Percentiles rank a stretch among this genome's conserved stretches.
phyloP scores from a whole-genome alignment of 495 filamentous ascomycete species.

The Aspergillus incahuasiensis region DNA sequence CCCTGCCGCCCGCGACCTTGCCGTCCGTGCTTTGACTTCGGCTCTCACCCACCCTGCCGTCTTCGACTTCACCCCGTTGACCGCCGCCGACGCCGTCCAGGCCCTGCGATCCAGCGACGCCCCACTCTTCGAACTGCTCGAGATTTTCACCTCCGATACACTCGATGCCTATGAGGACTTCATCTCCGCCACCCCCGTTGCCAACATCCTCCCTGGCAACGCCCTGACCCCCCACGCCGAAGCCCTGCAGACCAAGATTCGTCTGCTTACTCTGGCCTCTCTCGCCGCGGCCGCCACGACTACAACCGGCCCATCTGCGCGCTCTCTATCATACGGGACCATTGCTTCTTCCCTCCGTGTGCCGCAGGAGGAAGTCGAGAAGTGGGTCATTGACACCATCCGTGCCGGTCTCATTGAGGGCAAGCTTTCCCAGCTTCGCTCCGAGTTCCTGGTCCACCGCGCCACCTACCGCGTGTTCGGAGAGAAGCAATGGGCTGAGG shows the following conservation, averaged over 20 bases:
- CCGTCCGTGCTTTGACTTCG: constrained; percentile 76
- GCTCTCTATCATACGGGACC: constrained; percentile 76
- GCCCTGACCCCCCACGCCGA: constrained; percentile 59
- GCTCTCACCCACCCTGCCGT: constrained; percentile 71
- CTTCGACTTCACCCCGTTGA: constrained; percentile 93
- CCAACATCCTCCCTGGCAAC: constrained; percentile 37
- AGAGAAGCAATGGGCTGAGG: constrained; percentile 96
- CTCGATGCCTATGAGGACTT: constrained; percentile 96
- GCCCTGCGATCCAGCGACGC: constrained; percentile 78
- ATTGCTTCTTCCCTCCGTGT: constrained; percentile 82
- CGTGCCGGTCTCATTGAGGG: constrained; percentile 92
- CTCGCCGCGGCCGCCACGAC: constrained; percentile 63
- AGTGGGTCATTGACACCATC: constrained; percentile 98
- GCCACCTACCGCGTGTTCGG: constrained; percentile 94
- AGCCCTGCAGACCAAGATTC: constrained; percentile 88
- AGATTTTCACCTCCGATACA: constrained; percentile 88
- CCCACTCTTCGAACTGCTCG: constrained; percentile 81
- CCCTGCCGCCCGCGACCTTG: constrained; percentile 71
- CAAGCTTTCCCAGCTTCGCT: constrained; percentile 82
- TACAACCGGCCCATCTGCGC: constrained; percentile 49
- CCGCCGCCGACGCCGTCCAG: constrained; percentile 78
- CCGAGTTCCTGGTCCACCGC: constrained; percentile 90
- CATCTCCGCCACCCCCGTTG: constrained; percentile 44
- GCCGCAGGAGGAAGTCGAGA: constrained; percentile 76
- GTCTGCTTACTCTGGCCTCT: constrained; percentile 85